These are phyloP conservation scores for Zea mays DNA, from an alignment of 176 grass and related monocot genomes.

Conservation along the genomic window Zm-B73-REFERENCE-NAM-5.0 NC_050098.1:146429001-146429500, in stretches of 20 bases:
- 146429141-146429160: not conserved
- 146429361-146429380: not conserved
- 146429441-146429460: constrained; percentile 89
- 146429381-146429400: not conserved
- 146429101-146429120: not conserved
- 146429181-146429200: constrained; percentile 83
- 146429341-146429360: no score
- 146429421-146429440: constrained; percentile 95
- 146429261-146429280: constrained; percentile 86
- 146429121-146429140: not conserved
- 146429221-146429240: constrained; percentile 91
- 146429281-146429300: constrained; percentile 74
- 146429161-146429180: not conserved
- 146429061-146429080: not conserved
- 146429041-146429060: not conserved
- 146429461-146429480: constrained; percentile 94
- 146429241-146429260: constrained; percentile 83
- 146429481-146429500: constrained; percentile 97
- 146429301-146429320: not conserved
- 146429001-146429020: not conserved
- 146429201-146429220: constrained; percentile 87
- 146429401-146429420: constrained; percentile 73
- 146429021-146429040: no score
- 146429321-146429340: no score
- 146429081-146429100: not conserved